Evolutionary conservation across 164 flowering plant genomes (phyloP).

Genomic region (Cinnamomum micranthum): DNA sequence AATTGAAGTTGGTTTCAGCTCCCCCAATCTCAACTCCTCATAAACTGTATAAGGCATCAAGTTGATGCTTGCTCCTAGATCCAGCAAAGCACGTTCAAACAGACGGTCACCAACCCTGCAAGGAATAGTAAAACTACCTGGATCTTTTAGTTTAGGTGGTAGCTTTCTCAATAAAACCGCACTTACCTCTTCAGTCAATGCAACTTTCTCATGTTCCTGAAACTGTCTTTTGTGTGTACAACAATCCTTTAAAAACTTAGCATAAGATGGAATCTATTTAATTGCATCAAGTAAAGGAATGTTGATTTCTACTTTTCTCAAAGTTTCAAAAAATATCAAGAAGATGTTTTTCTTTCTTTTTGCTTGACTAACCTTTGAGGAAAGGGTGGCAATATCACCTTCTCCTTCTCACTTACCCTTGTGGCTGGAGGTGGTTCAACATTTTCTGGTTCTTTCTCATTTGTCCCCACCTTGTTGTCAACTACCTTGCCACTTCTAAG

Average conservation of each 20-base stretch:
- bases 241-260: not conserved
- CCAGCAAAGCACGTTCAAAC: not conserved
- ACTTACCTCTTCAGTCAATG: not conserved
- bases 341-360: too few species aligned
- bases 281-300: too few species aligned
- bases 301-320: too few species aligned
- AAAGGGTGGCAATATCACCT: too few species aligned
- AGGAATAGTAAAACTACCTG: not conserved
- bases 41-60: not conserved
- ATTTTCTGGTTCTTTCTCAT: too few species aligned
- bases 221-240: not conserved
- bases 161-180: not conserved
- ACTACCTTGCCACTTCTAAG: too few species aligned
- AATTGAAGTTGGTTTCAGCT: not conserved
- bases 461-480: too few species aligned
- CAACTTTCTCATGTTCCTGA: not conserved
- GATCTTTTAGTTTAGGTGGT: conserved; percentile 3
- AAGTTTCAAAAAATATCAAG: too few species aligned
- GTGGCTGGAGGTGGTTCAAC: too few species aligned
- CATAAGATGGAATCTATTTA: too few species aligned
- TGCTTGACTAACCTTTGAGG: too few species aligned
- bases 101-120: not conserved
- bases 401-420: too few species aligned
- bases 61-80: conserved; percentile 3
- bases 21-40: not conserved